Evolutionary conservation across 371 early-diverging fungal genomes (phyloP), one percentile per base, ranked within the genome.

Genomic region (Basidiobolus heterosporus): DNA sequence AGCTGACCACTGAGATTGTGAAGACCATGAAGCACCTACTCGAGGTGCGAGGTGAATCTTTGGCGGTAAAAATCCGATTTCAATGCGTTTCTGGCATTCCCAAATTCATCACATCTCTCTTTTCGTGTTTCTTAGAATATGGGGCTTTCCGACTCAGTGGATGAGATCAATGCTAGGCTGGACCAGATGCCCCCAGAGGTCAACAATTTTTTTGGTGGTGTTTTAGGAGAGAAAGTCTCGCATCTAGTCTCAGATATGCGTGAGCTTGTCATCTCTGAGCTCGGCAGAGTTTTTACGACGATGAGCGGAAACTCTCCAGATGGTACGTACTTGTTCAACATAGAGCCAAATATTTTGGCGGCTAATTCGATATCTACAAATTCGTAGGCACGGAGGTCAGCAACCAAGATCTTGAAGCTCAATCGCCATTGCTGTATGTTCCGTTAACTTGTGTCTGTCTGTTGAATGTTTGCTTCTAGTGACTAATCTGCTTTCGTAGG

Each of bases 11-110:
- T 39, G 62, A 62, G 38, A 54, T 62, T 21, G 57, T 62, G 14
- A 38, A 53, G 30, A 62, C 62, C n/a, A 60, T 62, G 17, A 62
- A 62, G 38, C 55, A 57, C 40, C 50, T 62, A 9, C 37, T 59
- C 36, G 62, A 62, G 30, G 56, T 59, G 37, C 57, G 44, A 8
- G 43, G 36, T 5, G 50, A 49, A 35, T 45, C 18, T 7, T 20
- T 30, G 9, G 18, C 35, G 19, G 44, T 44, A 49, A 38, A 8
- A 3, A 36, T 30, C 50, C 53, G 0, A 21, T 60, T 11, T 47
- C 52, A 15, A 42, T n/a, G n/a, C n/a, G n/a, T n/a, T n/a, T n/a
- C n/a, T n/a, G n/a, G n/a, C 52, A 1, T 47, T 56, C 20, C 49
- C 18, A 51, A 51, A 23, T 36, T 46, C 6, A 42, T 53, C 7